Base-by-base conservation (phyloP, 371 early-diverging fungal genomes). In the Mortierella sp. region DNA sequence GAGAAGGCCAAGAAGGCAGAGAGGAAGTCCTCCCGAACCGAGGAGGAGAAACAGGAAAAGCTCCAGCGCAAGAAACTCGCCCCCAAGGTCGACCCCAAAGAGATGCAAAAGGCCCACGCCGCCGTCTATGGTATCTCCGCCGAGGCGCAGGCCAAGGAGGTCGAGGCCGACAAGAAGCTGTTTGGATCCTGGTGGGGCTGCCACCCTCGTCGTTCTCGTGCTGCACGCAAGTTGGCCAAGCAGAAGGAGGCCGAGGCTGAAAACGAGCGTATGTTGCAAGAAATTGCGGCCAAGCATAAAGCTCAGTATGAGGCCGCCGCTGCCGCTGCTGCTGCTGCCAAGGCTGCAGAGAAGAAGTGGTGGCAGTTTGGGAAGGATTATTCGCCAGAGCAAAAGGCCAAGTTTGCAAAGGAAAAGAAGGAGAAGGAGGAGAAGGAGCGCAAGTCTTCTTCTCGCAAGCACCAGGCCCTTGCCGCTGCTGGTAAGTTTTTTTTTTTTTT, bases 151-250 rank as follows among this genome's bases (percentile, higher is more conserved):
- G 80, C 76, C 10, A 71, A 79, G 13, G 77, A 83, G 13, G 78
- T 73, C 21, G 82, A 82, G 34, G 71, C 55, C 10, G 83, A 83
- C 72, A 83, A 83, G 74, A 83, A 79, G 67, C n/a, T 73, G 69
- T 83, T 79, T 74, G 83, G 83, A 5, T 70, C 75, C 48, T 79
- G 83, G 83, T 83, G 83, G 83, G 83, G 79, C 24, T 83, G 83
- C 40, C 83, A 79, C 21, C 83, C 83, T 31, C 83, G 83, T 26
- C 80, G 80, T 1, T 79, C 83, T 8, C 37, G 76, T 48, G 83
- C 83, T n/a, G 80, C 79, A 51, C 78, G 82, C 57, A 83, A 83
- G 67, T 26, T 79, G 43, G 83, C 77, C 5, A 79, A 76, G 54
- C 78, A 82, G 53, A 61, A 73, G 28, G 82, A 82, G 75, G 82